Evolutionary conservation across 1,139 yeast genomes (phyloP), one percentile per base, ranked within the genome.

Genomic region (Candida sojae): DNA sequence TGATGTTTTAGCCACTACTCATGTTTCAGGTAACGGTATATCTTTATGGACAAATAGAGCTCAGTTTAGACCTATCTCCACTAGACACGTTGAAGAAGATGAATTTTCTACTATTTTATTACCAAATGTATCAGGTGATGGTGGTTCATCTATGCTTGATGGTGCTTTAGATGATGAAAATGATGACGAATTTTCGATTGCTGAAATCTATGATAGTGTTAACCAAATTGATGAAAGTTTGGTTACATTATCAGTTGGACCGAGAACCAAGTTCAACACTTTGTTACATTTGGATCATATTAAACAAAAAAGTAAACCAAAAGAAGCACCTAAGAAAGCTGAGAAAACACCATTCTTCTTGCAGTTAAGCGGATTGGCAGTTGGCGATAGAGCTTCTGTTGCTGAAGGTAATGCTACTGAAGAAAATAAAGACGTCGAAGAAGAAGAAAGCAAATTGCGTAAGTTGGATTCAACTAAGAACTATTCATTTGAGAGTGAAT

Each of bases 11-110:
- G 99, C 98, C 2, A 92, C 99, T 0, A 79, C 96, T 0, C 99
- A 95, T 69, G 97, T 91, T 10, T 77, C 83, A 32, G 96, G 96
- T 11, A 88, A 88, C 52, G 99, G 99, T 31, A 84, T 95, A 51
- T 84, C 88, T 45, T 72, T 95, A 50, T 95, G 99, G 99, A 87
- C 96, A 3, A 90, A 92, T 64, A 79, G 86, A 59, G 84, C 97
- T 0, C 97, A 91, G 66, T 92, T 92, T 66, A 80, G 74, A 53
- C 83, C 85, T 2, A 70, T 86, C 29, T 83, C 96, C 0, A 83
- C 92, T 0, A 82, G 93, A 56, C 89, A 83, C 53, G 76, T 93
- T 32, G 86, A 86, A 45, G 96, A 88, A 55, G 83, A 79, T 5
- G 90, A 86, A 30, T 88, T 91, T 58, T 66, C 82, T 2, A 77